Percentiles rank a stretch among this genome's conserved stretches.
These are phyloP conservation scores for Besnoitia besnoiti DNA, from an alignment of 169 alveolate genomes.

Conservation along the genomic window DNA sequence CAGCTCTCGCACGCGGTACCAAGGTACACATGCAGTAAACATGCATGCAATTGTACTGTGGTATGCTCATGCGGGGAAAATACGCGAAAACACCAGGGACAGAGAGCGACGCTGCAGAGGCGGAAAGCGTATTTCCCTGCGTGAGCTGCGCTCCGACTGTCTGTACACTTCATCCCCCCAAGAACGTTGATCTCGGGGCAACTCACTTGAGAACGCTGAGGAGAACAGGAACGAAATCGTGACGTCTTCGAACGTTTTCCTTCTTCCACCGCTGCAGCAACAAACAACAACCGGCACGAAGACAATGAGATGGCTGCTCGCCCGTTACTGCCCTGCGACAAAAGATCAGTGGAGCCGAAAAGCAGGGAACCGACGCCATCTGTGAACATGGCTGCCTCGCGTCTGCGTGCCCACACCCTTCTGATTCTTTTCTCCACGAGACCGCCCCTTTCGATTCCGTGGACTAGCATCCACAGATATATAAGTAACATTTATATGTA, in stretches of 20 bases:
- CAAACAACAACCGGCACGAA: neutral
- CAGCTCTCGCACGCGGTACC: neutral
- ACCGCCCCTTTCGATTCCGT: too few relatives aligned
- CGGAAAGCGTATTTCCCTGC: neutral
- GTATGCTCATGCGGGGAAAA: neutral
- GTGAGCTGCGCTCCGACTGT: neutral
- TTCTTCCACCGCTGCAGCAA: conserved; percentile 33
- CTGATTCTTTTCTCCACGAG: too few relatives aligned
- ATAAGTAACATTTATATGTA: too few relatives aligned
- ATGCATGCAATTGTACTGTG: neutral
- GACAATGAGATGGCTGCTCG: neutral
- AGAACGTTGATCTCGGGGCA: neutral
- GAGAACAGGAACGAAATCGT: conserved; percentile 62
- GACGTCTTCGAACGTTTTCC: conserved; percentile 58
- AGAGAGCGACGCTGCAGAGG: too few relatives aligned
- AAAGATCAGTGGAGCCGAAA: too few relatives aligned
- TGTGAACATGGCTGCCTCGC: too few relatives aligned
- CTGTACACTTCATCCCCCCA: neutral
- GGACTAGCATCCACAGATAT: too few relatives aligned
- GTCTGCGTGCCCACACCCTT: too few relatives aligned
- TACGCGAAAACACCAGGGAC: neutral
- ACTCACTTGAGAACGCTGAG: conserved; percentile 60
- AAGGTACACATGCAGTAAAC: neutral
- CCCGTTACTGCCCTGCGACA: too few relatives aligned
- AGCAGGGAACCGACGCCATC: too few relatives aligned